phyloP scores from a whole-genome alignment of 1,284 basidiomycete species.

The Vanrija sp. region DNA sequence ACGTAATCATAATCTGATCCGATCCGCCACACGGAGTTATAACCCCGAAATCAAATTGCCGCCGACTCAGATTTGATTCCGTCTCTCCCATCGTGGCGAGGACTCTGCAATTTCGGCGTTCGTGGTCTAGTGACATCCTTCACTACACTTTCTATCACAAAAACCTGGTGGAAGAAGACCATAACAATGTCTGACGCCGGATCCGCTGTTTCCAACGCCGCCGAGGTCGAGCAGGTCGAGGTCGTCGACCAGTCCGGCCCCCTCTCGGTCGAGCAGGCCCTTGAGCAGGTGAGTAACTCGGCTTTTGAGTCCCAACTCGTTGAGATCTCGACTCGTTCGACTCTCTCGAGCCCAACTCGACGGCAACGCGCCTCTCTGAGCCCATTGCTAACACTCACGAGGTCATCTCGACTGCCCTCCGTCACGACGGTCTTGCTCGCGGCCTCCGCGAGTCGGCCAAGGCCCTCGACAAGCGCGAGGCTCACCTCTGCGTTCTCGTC shows the following conservation, averaged over 20 bases:
- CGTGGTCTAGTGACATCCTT: not conserved
- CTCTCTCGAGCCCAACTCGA: not conserved
- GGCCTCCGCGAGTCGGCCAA: slow-evolving; percentile 97
- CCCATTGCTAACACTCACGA: too few species aligned
- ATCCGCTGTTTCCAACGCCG: slow-evolving; percentile 74
- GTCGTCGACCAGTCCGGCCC: slow-evolving; percentile 83
- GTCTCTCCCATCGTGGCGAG: too few species aligned
- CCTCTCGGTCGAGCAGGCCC: slow-evolving; percentile 94
- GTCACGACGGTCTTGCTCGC: slow-evolving; percentile 93
- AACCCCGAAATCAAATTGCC: too few species aligned
- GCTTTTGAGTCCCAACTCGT: slow-evolving; percentile 57
- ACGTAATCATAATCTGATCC: too few species aligned
- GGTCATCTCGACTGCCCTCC: too few species aligned
- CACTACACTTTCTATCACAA: slow-evolving; percentile 13
- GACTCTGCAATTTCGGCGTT: not conserved
- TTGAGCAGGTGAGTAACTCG: slow-evolving; percentile 78
- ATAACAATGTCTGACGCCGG: slow-evolving; percentile 95
- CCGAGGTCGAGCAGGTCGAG: slow-evolving; percentile 63
- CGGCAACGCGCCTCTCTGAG: too few species aligned
- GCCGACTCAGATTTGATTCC: too few species aligned
- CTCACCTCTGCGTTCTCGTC: slow-evolving; percentile 97
- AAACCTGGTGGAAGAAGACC: slow-evolving; percentile 46
- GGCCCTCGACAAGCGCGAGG: slow-evolving; percentile 97
- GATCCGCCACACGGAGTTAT: too few species aligned
- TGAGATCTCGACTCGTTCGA: not conserved